Percentiles rank a stretch among this genome's conserved stretches.
phyloP scores from a whole-genome alignment of 2,329 filamentous ascomycete genomes.

The Aspergillus transmontanensis region DNA sequence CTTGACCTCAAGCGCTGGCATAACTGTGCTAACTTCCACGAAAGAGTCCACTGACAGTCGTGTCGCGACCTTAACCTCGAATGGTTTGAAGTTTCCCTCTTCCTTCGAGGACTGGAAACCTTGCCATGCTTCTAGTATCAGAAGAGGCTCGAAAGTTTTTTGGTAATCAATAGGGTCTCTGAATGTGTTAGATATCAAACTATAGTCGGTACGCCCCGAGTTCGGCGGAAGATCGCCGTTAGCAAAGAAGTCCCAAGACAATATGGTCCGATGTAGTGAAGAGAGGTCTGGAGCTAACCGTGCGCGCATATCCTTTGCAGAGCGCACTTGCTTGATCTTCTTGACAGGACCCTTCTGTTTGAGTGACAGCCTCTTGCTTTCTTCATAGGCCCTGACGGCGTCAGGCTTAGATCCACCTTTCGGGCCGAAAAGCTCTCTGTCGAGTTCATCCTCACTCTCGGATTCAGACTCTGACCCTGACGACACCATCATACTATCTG shows the following conservation, averaged over 20 bases:
- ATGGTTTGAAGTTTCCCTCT: constrained; percentile 76
- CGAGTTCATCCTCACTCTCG: constrained; percentile 76
- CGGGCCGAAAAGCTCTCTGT: constrained; percentile 66
- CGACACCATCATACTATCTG: constrained; percentile 86
- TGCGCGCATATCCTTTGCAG: constrained; percentile 90
- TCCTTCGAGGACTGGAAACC: constrained; percentile 88
- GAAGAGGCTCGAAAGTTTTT: constrained; percentile 82
- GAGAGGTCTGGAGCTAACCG: constrained; percentile 88
- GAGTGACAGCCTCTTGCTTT: constrained; percentile 51
- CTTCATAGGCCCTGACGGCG: constrained; percentile 49
- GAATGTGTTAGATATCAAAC: constrained; percentile 77
- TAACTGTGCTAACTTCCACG: constrained; percentile 83
- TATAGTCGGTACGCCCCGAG: constrained; percentile 69
- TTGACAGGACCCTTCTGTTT: constrained; percentile 74
- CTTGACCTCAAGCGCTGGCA: constrained; percentile 70
- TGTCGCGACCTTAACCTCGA: constrained; percentile 84
- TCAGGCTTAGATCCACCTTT: constrained; percentile 43
- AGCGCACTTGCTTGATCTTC: constrained; percentile 77
- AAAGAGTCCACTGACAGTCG: constrained; percentile 91
- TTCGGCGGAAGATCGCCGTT: constrained; percentile 80
- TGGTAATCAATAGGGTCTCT: constrained; percentile 77
- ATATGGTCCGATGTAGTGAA: constrained; percentile 78
- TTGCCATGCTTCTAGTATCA: constrained; percentile 94
- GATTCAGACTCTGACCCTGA: constrained; percentile 65
- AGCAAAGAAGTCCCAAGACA: constrained; percentile 95